Percentiles rank a stretch among this genome's conserved stretches.
Conservation (phyloP, 1,284 basidiomycete species). For the Mycosarcoma maydis region DNA sequence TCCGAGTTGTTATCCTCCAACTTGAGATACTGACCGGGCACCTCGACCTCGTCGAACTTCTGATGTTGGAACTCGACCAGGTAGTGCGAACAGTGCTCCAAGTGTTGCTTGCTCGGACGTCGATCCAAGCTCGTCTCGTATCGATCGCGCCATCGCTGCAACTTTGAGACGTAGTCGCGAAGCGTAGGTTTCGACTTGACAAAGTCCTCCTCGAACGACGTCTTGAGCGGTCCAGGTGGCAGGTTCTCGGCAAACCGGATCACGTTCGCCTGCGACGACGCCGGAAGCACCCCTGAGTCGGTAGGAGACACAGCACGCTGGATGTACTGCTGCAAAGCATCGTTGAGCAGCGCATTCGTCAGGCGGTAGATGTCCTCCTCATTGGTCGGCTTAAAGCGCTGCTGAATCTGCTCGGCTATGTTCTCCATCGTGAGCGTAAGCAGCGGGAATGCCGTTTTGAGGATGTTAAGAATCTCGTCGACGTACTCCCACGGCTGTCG, state of each 20-base stretch:
- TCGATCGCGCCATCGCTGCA: slow-evolving; percentile 92
- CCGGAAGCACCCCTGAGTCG: slow-evolving; percentile 80
- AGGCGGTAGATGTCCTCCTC: slow-evolving; percentile 97
- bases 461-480: slow-evolving; percentile 91
- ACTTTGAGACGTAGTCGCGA: slow-evolving; percentile 85
- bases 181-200: slow-evolving; percentile 81
- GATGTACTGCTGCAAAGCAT: slow-evolving; percentile 70
- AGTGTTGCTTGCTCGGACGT: slow-evolving; percentile 82
- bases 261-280: slow-evolving; percentile 73
- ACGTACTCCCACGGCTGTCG: slow-evolving; percentile 87
- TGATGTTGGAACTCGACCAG: slow-evolving; percentile 97
- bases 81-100: slow-evolving; percentile 91
- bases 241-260: slow-evolving; percentile 76
- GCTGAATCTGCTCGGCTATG: slow-evolving; percentile 92
- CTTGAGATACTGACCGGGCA: slow-evolving; percentile 92
- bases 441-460: slow-evolving; percentile 96
- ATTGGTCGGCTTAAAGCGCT: slow-evolving; percentile 86
- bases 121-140: slow-evolving; percentile 87
- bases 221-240: slow-evolving; percentile 69
- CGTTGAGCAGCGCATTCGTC: slow-evolving; percentile 82
- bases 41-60: slow-evolving; percentile 97
- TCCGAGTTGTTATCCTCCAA: slow-evolving; percentile 88
- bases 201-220: slow-evolving; percentile 92
- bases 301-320: slow-evolving; percentile 58
- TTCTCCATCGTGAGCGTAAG: slow-evolving; percentile 95